phyloP scores from a whole-genome alignment of 495 filamentous ascomycete species.

The Astrocystis sublimbata region DNA sequence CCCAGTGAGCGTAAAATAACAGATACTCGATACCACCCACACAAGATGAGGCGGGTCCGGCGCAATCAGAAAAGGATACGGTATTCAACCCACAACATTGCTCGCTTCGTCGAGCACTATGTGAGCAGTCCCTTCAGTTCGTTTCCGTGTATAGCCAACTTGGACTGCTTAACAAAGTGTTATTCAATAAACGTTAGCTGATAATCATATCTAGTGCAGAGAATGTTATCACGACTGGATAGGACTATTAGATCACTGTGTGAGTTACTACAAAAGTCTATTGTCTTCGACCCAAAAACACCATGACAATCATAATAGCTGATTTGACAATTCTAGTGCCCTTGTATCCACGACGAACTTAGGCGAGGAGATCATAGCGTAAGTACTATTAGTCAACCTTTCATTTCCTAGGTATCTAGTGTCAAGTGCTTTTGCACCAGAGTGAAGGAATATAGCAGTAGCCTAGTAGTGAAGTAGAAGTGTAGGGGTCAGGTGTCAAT shows the following conservation, averaged over 20 bases:
- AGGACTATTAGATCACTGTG: slow-evolving; percentile 2
- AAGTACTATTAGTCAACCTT: no score
- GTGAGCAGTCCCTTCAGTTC: not conserved
- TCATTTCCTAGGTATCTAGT: no score
- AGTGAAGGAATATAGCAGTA: no score
- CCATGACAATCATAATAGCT: not conserved
- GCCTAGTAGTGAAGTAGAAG: no score
- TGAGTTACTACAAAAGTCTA: not conserved
- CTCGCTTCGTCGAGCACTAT: not conserved
- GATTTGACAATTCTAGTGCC: not conserved
- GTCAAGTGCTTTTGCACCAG: no score
- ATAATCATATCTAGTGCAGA: not conserved
- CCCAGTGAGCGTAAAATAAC: not conserved
- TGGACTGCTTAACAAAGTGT: no score
- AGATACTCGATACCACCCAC: not conserved
- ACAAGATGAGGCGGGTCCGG: not conserved
- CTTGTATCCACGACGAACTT: slow-evolving; percentile 7
- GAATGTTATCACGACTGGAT: slow-evolving; percentile 14
- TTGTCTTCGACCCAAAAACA: not conserved
- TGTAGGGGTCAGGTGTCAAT: no score
- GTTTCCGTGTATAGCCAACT: not conserved
- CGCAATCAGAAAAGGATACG: not conserved
- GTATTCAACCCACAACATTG: not conserved
- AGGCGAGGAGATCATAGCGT: not conserved
- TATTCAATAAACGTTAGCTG: not conserved